Evolutionary conservation across 1,139 yeast species (phyloP).

Genomic region (Pichia sp.): DNA sequence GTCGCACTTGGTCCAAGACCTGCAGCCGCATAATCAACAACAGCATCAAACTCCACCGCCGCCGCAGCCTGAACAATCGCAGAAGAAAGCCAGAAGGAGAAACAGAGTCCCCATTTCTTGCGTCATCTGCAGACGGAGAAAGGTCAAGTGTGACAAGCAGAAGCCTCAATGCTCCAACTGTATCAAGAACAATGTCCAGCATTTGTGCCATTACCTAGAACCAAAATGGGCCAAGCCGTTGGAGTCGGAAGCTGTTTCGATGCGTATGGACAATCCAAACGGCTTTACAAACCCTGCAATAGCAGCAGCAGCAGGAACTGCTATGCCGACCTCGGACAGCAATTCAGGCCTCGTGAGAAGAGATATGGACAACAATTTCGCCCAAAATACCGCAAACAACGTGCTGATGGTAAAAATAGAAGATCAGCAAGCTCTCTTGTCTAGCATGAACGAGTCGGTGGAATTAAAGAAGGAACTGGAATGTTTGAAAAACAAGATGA

Average conservation of each 20-base stretch:
- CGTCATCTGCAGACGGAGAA: constrained; percentile 44
- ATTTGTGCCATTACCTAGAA: constrained; percentile 63
- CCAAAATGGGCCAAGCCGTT: constrained; percentile 48
- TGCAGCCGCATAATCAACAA: not conserved
- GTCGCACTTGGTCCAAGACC: not conserved
- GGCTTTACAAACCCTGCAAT: not conserved
- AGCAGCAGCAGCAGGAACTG: not conserved
- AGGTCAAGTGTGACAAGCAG: constrained; percentile 56
- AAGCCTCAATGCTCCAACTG: constrained; percentile 73
- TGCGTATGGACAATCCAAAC: not conserved
- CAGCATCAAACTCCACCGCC: not conserved
- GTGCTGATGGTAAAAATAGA: not conserved
- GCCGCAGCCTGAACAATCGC: not conserved
- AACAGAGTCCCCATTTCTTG: constrained; percentile 46
- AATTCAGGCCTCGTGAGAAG: not conserved
- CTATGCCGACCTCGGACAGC: too few species aligned
- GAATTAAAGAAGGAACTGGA: constrained; percentile 13
- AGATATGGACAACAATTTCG: not conserved
- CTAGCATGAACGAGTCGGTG: not conserved
- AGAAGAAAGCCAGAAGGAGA: constrained; percentile 34
- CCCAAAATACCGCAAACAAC: not conserved
- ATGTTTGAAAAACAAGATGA: constrained; percentile 25
- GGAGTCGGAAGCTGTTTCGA: not conserved
- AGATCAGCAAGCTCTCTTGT: not conserved
- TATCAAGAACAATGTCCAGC: constrained; percentile 67